Evolutionary conservation across 225 moss, liverwort and hornwort genomes (phyloP), one percentile per base, ranked within the genome.

Genomic region (Neckera pumila): DNA sequence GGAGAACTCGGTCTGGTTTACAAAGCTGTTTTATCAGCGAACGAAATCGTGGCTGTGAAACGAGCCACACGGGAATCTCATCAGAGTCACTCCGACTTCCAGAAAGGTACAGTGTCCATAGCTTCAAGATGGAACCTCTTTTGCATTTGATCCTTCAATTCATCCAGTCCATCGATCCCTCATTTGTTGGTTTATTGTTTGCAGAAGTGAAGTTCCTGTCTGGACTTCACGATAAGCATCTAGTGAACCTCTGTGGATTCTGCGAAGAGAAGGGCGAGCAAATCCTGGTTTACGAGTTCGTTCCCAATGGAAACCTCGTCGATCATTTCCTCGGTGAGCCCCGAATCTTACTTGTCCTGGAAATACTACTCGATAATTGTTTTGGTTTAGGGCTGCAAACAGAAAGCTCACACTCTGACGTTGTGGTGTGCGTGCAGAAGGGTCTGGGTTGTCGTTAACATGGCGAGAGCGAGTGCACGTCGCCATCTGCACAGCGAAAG

Each of bases 401-500:
- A 47, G 64, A 49, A 49, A 51, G 49, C 65, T 85, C 47, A 25
- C 43, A 57, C 43, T 72, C 43, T 84, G 58, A 84, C 17, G 58
- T 49, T 14, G 61, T 90, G 89, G 30, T 28, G 42, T 45, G 74
- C 49, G 76, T 61, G 63, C 30, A 95, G 96, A 92, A 86, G 91
- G 89, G 33, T 84, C 91, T 69, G 94, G 93, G 51, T 66, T 94
- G 67, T 89, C 94, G 7, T 74, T 97, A 9, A 90, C 96, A 61
- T 97, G 96, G 96, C 94, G 96, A 82, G 94, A 96, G 89, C 91
- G 96, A 72, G 94, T 96, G 36, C 91, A 92, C 14, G 89, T 96
- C 25, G 96, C 96, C 80, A 94, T 95, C 56, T 92, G 93, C 89
- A 85, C 91, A 40, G 95, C 96, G 14, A 96, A 96, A 88, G 96